Base-by-base conservation (phyloP, 768 basidiomycete genomes). In the Tulasnella sp. region DNA sequence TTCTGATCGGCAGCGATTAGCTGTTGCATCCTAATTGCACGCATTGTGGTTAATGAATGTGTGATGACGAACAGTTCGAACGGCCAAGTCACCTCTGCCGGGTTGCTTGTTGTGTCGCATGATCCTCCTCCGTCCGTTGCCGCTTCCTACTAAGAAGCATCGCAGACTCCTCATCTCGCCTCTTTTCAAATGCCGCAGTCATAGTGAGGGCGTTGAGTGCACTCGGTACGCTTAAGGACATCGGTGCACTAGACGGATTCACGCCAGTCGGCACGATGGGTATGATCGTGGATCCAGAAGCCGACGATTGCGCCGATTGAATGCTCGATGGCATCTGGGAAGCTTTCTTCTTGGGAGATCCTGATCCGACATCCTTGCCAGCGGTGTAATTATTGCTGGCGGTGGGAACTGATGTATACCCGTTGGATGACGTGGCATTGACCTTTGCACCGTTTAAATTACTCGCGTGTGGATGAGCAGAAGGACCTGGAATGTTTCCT, bases 1-100 rank as follows among this genome's bases (percentile, higher is more conserved):
- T 74, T 72, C 56, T 88, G 87, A 69, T 91, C 88, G 34, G 76
- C 71, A 1, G 77, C 77, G 51, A 88, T 73, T 64, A 51, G 77
- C 76, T 23, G 77, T 68, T 60, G 76, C 73, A 63, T 86, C 73
- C 64, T 84, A 86, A 50, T 54, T 38, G 34, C 15, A 38, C 15
- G 7, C 34, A n/a, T n/a, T 38, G 34, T 5, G 5, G 47, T 48
- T n/a, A 48, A 48, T 10, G 47, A 48, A 10, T 10, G n/a, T 48
- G 10, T 27, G 24, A 50, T 24, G 23, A 13, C 21, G 29, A 32
- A 52, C 9, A 24, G 11, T 8, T 4, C 19, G 51, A 32, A 4
- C 8, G 17, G 48, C 34, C 52, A 38, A 61, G 38, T 59, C 29
- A 61, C 59, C 55, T 38, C 13, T 54, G 38, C 34, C 51, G 38